Evolutionary conservation across 306 rosid species (phyloP).

Genomic region (peach (Prunus persica)): Prunus_persica_NCBIv2 NC_034013.1:9401001-9401500

Average conservation of each 20-base stretch:
- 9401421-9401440: neutral
- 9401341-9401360: neutral
- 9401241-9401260: neutral
- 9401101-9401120: conserved; percentile 35
- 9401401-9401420: no score
- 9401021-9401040: conserved; percentile 36
- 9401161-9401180: neutral
- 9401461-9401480: neutral
- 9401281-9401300: neutral
- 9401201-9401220: conserved; percentile 8
- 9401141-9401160: conserved; percentile 1
- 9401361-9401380: neutral
- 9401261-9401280: conserved; percentile 2
- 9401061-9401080: conserved; percentile 36
- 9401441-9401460: neutral
- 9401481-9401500: neutral
- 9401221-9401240: conserved; percentile 11
- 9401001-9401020: conserved; percentile 35
- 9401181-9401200: neutral
- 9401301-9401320: neutral
- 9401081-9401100: conserved; percentile 44
- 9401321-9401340: neutral
- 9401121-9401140: conserved; percentile 35
- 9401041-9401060: conserved; percentile 29
- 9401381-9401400: neutral